Evolutionary conservation across 2,329 filamentous ascomycete genomes (phyloP), one percentile per base, ranked within the genome.

Genomic region (Neonectria punicea): DNA sequence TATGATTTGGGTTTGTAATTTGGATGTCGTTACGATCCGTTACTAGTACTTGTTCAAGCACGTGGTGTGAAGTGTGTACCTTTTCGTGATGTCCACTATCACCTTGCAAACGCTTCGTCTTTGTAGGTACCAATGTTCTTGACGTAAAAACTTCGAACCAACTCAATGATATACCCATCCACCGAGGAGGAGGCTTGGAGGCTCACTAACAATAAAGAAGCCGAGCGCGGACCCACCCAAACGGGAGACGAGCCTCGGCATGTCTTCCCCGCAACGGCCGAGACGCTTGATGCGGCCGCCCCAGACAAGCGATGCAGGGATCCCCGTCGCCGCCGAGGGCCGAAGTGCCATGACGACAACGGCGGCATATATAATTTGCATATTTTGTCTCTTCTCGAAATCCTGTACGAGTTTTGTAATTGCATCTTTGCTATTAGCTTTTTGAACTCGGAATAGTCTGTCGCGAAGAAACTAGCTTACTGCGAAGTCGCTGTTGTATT

Each of bases 191-290:
- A 25, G 25, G 25, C 25, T 25, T 5, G 25, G 25, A 25, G 25
- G 25, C 25, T 25, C 9, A 51, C 18, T 51, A 34, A 14, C 28
- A 51, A 51, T 43, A 43, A 43, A 18, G 44, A 25, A 41, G 43
- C 49, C 30, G 53, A 55, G 59, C 58, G 20, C 30, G 20, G 71
- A 66, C 65, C 71, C 71, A 73, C 71, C 18, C 41, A 8, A n/a
- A 22, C 44, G 53, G 65, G 41, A 41, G 56, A 63, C 62, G 69
- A 67, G 73, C 74, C 74, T 75, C 73, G 74, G 73, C 71, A 72
- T 68, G 63, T 68, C 65, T 73, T 68, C 73, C 74, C 73, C 74
- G 70, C 74, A 71, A 74, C 59, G 56, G 65, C 70, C 65, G 71
- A 69, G 58, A 59, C 61, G 50, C 47, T 53, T 70, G 65, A 69